Evolutionary conservation across 2,329 filamentous ascomycete genomes (phyloP).

Genomic region (Incumbomyces delicatus): DNA sequence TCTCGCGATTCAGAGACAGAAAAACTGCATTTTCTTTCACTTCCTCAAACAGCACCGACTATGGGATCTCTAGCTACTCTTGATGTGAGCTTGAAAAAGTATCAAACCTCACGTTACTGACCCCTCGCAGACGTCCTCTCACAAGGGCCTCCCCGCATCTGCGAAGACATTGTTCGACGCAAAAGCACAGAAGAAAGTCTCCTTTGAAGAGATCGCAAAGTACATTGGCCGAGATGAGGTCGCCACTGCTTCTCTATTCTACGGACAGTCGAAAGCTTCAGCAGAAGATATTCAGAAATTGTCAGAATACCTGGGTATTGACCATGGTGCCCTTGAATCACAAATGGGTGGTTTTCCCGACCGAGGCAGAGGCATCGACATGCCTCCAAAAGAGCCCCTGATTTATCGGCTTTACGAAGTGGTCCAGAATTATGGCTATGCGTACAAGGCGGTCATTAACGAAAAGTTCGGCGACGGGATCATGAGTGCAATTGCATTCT

Average conservation of each 20-base stretch:
- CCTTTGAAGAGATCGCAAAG: slow-evolving; percentile 67
- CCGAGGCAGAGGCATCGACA: slow-evolving; percentile 65
- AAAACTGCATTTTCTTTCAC: too few relatives aligned
- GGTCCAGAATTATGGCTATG: slow-evolving; percentile 93
- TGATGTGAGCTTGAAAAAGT: slow-evolving; percentile 26
- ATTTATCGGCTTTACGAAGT: slow-evolving; percentile 91
- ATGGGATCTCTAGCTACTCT: slow-evolving; percentile 36
- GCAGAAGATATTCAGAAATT: slow-evolving; percentile 60
- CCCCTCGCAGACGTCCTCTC: slow-evolving; percentile 49
- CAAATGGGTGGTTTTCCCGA: slow-evolving; percentile 69
- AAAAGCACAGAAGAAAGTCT: slow-evolving; percentile 65
- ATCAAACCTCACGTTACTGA: slow-evolving; percentile 17
- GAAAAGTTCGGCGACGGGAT: slow-evolving; percentile 94
- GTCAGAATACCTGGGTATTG: slow-evolving; percentile 53
- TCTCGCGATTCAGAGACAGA: too few relatives aligned
- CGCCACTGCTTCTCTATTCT: slow-evolving; percentile 79
- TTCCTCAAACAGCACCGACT: slow-evolving; percentile 1
- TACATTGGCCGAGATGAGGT: slow-evolving; percentile 71
- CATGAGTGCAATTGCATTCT: slow-evolving; percentile 91
- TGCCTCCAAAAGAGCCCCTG: slow-evolving; percentile 75
- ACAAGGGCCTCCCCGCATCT: slow-evolving; percentile 59
- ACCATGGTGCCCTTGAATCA: slow-evolving; percentile 45
- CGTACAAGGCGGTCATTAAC: slow-evolving; percentile 89
- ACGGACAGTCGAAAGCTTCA: slow-evolving; percentile 70
- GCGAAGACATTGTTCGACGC: slow-evolving; percentile 68